phyloP scores from a whole-genome alignment of 2,329 filamentous ascomycete species.

The Pseudogymnoascus sp. region DNA sequence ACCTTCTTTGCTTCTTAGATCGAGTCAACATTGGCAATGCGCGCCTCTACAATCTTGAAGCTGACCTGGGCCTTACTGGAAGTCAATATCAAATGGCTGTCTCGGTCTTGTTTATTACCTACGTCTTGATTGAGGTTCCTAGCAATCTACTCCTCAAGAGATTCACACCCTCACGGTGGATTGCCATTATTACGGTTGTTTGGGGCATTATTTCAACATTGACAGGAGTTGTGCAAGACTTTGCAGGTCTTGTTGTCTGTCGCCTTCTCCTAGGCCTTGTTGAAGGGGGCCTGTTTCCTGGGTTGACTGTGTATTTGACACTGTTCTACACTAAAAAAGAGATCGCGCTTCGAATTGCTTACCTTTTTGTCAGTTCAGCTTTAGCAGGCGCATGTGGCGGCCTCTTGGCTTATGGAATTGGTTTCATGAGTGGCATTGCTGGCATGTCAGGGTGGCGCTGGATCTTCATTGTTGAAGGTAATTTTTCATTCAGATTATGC shows the following conservation, averaged over 20 bases:
- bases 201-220: too few relatives aligned
- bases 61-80: too few relatives aligned
- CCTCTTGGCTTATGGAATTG: slow-evolving; percentile 38
- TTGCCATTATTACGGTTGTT: too few relatives aligned
- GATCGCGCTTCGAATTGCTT: slow-evolving; percentile 39
- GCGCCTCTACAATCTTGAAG: too few relatives aligned
- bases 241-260: slow-evolving; percentile 48
- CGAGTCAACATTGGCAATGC: slow-evolving; percentile 70
- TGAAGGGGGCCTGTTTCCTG: slow-evolving; percentile 25
- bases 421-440: slow-evolving; percentile 39
- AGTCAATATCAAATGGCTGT: too few relatives aligned
- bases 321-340: slow-evolving; percentile 52
- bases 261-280: slow-evolving; percentile 9
- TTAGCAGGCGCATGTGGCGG: slow-evolving; percentile 39
- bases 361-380: slow-evolving; percentile 32
- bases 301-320: slow-evolving; percentile 41
- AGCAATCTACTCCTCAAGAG: slow-evolving; percentile 56
- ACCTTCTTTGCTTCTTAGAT: slow-evolving; percentile 57
- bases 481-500: too few relatives aligned
- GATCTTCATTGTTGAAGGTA: slow-evolving; percentile 63
- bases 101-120: too few relatives aligned
- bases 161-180: too few relatives aligned
- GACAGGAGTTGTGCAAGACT: slow-evolving; percentile 56
- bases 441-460: slow-evolving; percentile 41
- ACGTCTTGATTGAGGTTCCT: slow-evolving; percentile 47